Percentiles rank a stretch among this genome's conserved stretches.
phyloP scores from a whole-genome alignment of 192 early-diverging fungal species.

The Coemansia sp. region DNA sequence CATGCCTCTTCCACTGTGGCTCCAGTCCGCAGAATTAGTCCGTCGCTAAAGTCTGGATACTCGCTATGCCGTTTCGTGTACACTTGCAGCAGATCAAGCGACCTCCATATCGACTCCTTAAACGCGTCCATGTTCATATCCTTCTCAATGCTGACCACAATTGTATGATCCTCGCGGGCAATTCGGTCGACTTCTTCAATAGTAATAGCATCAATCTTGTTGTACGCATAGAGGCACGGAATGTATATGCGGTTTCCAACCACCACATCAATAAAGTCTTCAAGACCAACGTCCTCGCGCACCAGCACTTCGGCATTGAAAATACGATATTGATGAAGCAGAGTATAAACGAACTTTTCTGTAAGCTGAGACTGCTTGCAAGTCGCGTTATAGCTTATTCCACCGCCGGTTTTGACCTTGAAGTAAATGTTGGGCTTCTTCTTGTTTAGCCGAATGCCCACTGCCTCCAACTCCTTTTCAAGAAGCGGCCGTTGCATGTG shows the following conservation, averaged over 20 bases:
- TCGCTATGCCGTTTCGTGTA: constrained; percentile 98
- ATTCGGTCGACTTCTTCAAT: constrained; percentile 93
- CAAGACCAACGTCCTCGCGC: constrained; percentile 93
- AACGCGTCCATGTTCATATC: constrained; percentile 92
- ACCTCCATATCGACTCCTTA: constrained; percentile 87
- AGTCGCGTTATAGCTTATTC: constrained; percentile 91
- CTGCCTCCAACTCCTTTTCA: constrained; percentile 91
- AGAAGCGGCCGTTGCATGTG: constrained; percentile 78
- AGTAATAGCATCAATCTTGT: constrained; percentile 96
- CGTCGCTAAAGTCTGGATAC: constrained; percentile 90
- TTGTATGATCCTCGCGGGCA: constrained; percentile 84
- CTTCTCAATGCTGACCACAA: constrained; percentile 88
- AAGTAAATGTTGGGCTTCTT: constrained; percentile 90
- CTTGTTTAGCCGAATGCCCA: constrained; percentile 93
- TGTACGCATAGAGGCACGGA: constrained; percentile 92
- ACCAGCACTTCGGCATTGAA: constrained; percentile 98
- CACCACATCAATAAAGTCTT: constrained; percentile 98
- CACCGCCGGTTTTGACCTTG: constrained; percentile 96
- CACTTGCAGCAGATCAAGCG: constrained; percentile 83
- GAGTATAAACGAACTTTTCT: constrained; percentile 89
- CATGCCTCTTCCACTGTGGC: constrained; percentile 85
- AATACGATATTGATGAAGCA: constrained; percentile 96
- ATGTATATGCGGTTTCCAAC: constrained; percentile 97
- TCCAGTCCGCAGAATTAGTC: constrained; percentile 82
- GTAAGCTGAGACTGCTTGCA: constrained; percentile 81